Evolutionary conservation across 805 yeast genomes (phyloP).

Genomic region (Yamadazyma nakazawae): DNA sequence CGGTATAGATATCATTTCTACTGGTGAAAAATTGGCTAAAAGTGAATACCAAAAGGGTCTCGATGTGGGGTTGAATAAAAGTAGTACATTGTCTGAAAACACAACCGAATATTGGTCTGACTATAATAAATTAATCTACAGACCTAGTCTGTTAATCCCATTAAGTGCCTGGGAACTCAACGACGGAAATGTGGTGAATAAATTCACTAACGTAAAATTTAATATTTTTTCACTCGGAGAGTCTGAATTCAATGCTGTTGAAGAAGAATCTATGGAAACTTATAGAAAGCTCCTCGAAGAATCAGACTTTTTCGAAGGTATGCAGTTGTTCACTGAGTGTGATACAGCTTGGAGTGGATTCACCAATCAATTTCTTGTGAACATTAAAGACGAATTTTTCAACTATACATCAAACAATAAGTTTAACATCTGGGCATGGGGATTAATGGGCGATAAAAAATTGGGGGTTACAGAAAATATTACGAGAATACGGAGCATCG

Average conservation of each 20-base stretch:
- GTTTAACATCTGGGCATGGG: conserved; percentile 36
- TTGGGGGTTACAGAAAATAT: conserved; percentile 13
- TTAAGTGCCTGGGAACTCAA: conserved; percentile 57
- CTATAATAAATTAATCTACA: conserved; percentile 62
- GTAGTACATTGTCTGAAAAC: conserved; percentile 27
- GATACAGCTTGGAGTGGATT: conserved; percentile 89
- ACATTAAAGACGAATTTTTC: conserved; percentile 66
- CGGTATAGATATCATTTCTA: conserved; percentile 22
- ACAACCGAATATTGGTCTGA: conserved; percentile 77
- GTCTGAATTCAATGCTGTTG: conserved; percentile 48
- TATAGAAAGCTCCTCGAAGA: conserved; percentile 67
- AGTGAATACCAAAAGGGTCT: conserved; percentile 63
- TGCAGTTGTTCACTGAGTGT: conserved; percentile 65
- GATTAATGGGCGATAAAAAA: conserved; percentile 13
- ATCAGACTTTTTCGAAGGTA: conserved; percentile 70
- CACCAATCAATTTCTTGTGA: conserved; percentile 47
- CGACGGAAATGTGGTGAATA: conserved; percentile 18
- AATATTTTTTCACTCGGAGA: conserved; percentile 52
- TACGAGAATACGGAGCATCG: conserved; percentile 45
- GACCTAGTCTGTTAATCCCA: conserved; percentile 55
- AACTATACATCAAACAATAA: conserved; percentile 34
- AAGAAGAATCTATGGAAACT: conserved; percentile 41
- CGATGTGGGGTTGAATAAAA: conserved; percentile 43
- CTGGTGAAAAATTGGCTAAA: conserved; percentile 38
- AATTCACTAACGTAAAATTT: conserved; percentile 39